A percentile compares a stretch with the other conserved stretches of the same genome.
Conservation (phyloP, 148 eudicot genomes). For the Dysphania ambrosioides region DNA sequence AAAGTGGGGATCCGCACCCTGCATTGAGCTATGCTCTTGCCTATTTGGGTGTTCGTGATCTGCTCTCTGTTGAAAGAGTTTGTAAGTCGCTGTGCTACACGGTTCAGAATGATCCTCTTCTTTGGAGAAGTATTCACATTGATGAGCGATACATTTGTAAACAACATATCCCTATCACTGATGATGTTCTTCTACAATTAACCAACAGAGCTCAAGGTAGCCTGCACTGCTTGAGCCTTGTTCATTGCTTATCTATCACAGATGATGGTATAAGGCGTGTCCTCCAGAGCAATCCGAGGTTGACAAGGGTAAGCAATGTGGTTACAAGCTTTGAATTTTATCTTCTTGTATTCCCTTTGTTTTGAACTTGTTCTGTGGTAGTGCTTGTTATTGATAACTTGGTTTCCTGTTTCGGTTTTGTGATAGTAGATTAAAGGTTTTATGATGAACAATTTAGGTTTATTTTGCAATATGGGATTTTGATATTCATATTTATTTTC, state of each 20-base stretch:
- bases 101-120: constrained; percentile 58
- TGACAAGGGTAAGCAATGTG: constrained; percentile 61
- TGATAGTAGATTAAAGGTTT: background rate
- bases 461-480: background rate
- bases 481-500: background rate
- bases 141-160: too few species aligned
- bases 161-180: too few species aligned
- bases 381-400: background rate
- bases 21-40: constrained; percentile 65
- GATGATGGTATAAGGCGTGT: constrained; percentile 63
- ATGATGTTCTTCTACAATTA: constrained; percentile 60
- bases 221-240: constrained; percentile 66
- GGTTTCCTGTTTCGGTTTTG: background rate
- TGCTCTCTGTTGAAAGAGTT: constrained; percentile 64
- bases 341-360: background rate
- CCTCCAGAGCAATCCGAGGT: constrained; percentile 49
- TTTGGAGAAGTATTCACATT: constrained; percentile 68
- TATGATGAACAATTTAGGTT: background rate
- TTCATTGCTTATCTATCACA: constrained; percentile 62
- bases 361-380: background rate
- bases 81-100: constrained; percentile 55
- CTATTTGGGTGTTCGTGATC: constrained; percentile 60
- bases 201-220: constrained; percentile 66
- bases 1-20: constrained; percentile 37
- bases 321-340: background rate